Base-by-base conservation (phyloP, 2,329 filamentous ascomycete genomes). In the Amauroascus verrucosus region DNA sequence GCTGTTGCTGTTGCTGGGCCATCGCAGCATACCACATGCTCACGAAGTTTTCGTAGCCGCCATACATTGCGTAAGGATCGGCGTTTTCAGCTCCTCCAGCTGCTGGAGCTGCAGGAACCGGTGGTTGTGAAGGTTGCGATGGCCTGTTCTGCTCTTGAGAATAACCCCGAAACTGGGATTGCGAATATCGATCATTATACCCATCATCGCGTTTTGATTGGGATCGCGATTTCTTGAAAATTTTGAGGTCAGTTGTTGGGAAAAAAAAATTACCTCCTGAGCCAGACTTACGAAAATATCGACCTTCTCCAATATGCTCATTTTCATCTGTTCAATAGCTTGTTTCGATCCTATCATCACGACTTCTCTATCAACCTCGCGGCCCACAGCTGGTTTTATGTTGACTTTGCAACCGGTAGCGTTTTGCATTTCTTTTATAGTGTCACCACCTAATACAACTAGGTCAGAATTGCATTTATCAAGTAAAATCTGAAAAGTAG, bases 351-450 rank as follows among this genome's bases (percentile, higher is more conserved):
- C 90, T 58, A 93, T 85, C 43, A 95, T 77, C 44, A 86, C 87
- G 64, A 95, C 95, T 68, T 94, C 86, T 63, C 89, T 83, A 67
- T 93, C 84, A 54, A 83, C 79, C 65, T 95, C 88, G 59, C 81
- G 84, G 14, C 85, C 85, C 33, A 83, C 84, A 6, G 88, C 84
- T 63, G 87, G 86, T 30, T 87, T 49, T 24, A 95, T 89, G 63
- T 95, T 95, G 75, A 95, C 95, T 74, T 95, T 95, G 78, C 90
- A 95, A 44, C 87, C 86, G 4, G 88, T 93, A 30, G 75, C 79
- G 64, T 83, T 85, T 69, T 95, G 89, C 84, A 95, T 94, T 61
- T 95, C 88, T 59, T 90, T 88, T 66, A 95, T 95, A 0, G 89
- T 94, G 72, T 95, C 89, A 59, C 89, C 89, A 54, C 88, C 78